Conservation (phyloP, 2,329 filamentous ascomycete species). For the Aspergillus sojae region DNA sequence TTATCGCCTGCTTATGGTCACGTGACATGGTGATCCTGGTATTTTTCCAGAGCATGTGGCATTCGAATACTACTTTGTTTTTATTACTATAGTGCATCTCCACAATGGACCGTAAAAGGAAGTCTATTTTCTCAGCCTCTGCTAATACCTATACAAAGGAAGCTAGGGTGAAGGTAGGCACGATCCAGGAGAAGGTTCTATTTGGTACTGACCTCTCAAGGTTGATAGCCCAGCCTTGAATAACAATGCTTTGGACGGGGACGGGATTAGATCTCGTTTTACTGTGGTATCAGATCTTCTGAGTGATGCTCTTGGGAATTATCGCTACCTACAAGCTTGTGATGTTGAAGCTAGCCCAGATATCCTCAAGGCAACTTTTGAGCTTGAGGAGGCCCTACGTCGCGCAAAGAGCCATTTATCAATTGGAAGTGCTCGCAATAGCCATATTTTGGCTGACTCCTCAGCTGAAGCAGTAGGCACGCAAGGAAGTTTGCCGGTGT, state of each 20-base stretch:
- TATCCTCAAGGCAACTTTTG: not conserved
- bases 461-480: not conserved
- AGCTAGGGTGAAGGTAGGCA: constrained; percentile 21
- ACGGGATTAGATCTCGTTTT: not conserved
- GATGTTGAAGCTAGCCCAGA: not conserved
- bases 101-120: constrained; percentile 33
- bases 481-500: constrained; percentile 23
- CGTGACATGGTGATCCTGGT: not conserved
- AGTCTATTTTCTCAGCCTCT: constrained; percentile 15
- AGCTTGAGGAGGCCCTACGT: constrained; percentile 25
- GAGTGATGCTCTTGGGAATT: not conserved
- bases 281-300: not conserved
- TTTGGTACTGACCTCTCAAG: constrained; percentile 1
- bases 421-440: not conserved
- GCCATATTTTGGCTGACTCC: not conserved
- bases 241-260: not conserved
- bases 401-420: constrained; percentile 5
- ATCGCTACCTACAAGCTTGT: not conserved
- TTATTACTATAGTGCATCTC: not conserved
- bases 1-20: not conserved
- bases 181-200: not conserved
- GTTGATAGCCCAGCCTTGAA: not conserved
- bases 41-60: not conserved
- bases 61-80: too few species aligned
- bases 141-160: constrained; percentile 13